Conservation (phyloP, 2,329 filamentous ascomycete species). For the Byssothecium circinans region DNA sequence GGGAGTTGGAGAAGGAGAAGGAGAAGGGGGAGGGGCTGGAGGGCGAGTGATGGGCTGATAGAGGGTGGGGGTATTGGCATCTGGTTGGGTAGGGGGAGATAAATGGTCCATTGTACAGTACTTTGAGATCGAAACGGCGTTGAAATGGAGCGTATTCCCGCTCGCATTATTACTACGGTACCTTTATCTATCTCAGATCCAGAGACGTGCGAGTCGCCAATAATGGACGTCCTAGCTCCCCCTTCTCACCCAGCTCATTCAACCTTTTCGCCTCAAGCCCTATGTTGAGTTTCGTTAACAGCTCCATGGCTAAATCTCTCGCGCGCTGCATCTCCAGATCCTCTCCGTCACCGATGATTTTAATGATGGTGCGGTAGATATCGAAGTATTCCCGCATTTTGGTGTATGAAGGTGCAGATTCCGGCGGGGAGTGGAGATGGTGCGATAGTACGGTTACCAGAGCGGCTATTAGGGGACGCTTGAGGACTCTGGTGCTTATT, state of each 20-base stretch:
- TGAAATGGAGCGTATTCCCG: no score
- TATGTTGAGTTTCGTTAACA: slow-evolving; percentile 17
- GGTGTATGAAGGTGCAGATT: slow-evolving; percentile 3
- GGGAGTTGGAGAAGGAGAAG: slow-evolving; percentile 39
- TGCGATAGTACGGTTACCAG: slow-evolving; percentile 25
- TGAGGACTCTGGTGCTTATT: slow-evolving; percentile 11
- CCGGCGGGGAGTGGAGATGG: slow-evolving; percentile 13
- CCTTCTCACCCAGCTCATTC: no score
- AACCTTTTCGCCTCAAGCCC: slow-evolving; percentile 2
- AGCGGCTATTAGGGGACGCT: slow-evolving; percentile 20
- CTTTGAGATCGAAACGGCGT: no score
- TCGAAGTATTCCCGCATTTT: slow-evolving; percentile 14
- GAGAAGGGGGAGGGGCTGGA: background rate
- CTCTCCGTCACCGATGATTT: slow-evolving; percentile 11
- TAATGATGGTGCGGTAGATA: slow-evolving; percentile 14
- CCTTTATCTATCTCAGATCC: no score
- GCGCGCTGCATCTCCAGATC: slow-evolving; percentile 16
- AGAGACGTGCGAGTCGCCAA: no score
- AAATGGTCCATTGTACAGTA: no score
- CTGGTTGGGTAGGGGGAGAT: background rate
- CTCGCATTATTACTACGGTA: no score
- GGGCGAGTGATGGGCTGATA: no score
- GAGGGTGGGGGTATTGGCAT: no score
- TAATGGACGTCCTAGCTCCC: no score
- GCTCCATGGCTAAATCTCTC: slow-evolving; percentile 15